Conservation (phyloP, 2,329 filamentous ascomycete genomes). For the Plectosphaerella plurivora region DNA sequence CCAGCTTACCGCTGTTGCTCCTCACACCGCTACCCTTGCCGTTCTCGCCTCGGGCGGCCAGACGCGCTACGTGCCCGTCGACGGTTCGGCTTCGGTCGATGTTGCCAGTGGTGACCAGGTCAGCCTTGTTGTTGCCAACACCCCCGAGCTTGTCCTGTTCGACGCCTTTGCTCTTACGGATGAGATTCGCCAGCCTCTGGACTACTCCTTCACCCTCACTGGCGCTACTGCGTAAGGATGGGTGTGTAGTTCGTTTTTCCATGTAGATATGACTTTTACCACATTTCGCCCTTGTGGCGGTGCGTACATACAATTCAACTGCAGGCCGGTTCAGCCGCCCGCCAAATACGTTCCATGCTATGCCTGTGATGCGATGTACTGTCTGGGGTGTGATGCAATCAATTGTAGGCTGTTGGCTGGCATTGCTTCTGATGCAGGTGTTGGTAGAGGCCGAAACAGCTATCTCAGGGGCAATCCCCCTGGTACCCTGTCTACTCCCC, state of each 20-base stretch:
- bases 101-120: slow-evolving; percentile 33
- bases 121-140: slow-evolving; percentile 42
- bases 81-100: slow-evolving; percentile 26
- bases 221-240: slow-evolving; percentile 20
- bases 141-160: slow-evolving; percentile 36
- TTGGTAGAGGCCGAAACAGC: too few species aligned
- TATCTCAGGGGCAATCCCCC: too few species aligned
- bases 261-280: slow-evolving; percentile 9
- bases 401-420: too few species aligned
- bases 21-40: slow-evolving; percentile 36
- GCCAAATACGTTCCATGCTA: too few species aligned
- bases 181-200: slow-evolving; percentile 30
- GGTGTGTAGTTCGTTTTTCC: not conserved
- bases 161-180: slow-evolving; percentile 33
- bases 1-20: slow-evolving; percentile 26
- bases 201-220: slow-evolving; percentile 30
- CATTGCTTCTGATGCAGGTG: too few species aligned
- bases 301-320: not conserved
- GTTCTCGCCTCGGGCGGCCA: slow-evolving; percentile 24
- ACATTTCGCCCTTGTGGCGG: not conserved
- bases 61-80: slow-evolving; percentile 31
- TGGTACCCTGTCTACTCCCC: too few species aligned
- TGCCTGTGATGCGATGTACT: too few species aligned
- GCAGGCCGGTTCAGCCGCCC: too few species aligned
- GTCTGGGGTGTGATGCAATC: too few species aligned